Evolutionary conservation across 352 stramenopile genomes (phyloP).

Genomic region (Phytophthora uliginosa): DNA sequence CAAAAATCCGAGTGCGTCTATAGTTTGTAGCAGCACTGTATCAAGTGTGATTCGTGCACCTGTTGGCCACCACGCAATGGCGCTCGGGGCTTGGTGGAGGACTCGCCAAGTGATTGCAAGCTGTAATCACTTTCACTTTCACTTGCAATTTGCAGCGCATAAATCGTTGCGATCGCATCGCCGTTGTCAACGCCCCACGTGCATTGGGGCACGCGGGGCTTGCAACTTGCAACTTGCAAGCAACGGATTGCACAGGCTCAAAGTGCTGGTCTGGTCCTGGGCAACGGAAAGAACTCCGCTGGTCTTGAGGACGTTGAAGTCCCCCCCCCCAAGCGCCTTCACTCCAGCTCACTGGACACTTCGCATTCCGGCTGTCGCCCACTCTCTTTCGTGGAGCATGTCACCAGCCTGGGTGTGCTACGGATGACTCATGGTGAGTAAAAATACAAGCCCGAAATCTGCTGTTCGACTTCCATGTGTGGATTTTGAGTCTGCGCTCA

Average conservation of each 20-base stretch:
- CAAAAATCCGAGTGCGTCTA: no score
- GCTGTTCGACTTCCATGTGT: no score
- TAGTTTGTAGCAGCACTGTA: slow-evolving; percentile 1
- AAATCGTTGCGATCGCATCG: background rate
- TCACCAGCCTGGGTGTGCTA: no score
- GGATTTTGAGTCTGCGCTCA: no score
- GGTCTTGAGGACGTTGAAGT: background rate
- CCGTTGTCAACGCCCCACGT: background rate
- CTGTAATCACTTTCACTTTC: no score
- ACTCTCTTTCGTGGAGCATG: no score
- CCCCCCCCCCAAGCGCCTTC: no score
- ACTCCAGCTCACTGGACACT: no score
- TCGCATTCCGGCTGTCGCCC: no score
- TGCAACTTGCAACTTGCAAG: background rate
- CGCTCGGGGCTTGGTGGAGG: background rate
- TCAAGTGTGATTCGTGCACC: slow-evolving; percentile 7
- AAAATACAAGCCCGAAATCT: no score
- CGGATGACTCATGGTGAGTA: no score
- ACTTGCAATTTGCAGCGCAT: background rate
- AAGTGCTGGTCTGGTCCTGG: background rate
- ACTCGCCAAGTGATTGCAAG: background rate
- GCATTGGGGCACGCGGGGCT: background rate
- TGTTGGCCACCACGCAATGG: background rate
- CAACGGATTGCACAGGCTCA: background rate
- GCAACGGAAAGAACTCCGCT: background rate